phyloP scores from a whole-genome alignment of 768 basidiomycete genomes.

The Termitomyces sp. region DNA sequence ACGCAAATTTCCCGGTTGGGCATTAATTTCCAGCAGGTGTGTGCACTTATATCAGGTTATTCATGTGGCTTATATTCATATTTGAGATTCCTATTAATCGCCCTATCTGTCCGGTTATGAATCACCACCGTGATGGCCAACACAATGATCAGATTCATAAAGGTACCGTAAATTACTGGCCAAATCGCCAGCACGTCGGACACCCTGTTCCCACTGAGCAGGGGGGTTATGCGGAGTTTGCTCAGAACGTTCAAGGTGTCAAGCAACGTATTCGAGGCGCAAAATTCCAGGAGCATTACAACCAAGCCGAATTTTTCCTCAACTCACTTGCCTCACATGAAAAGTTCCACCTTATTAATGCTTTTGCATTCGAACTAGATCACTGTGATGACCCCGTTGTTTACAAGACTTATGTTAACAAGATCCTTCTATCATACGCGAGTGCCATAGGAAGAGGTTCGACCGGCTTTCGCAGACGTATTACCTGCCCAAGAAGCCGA shows the following conservation, averaged over 20 bases:
- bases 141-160: constrained; percentile 52
- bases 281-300: constrained; percentile 76
- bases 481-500: constrained; percentile 49
- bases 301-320: constrained; percentile 76
- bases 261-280: constrained; percentile 57
- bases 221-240: constrained; percentile 57
- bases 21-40: constrained; percentile 67
- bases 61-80: background rate
- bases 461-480: constrained; percentile 54
- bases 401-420: constrained; percentile 55
- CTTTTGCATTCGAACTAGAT: constrained; percentile 77
- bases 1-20: constrained; percentile 80
- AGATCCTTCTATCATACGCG: constrained; percentile 31
- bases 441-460: constrained; percentile 54
- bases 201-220: constrained; percentile 39
- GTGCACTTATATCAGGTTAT: background rate
- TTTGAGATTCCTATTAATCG: constrained; percentile 74
- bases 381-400: constrained; percentile 77
- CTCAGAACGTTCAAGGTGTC: constrained; percentile 45
- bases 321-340: constrained; percentile 72
- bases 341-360: constrained; percentile 62
- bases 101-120: constrained; percentile 70
- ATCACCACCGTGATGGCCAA: constrained; percentile 59
- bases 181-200: constrained; percentile 57
- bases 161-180: constrained; percentile 71